phyloP scores from a whole-genome alignment of 305 asterid genomes.

The Stenogyne calaminthoides region DNA sequence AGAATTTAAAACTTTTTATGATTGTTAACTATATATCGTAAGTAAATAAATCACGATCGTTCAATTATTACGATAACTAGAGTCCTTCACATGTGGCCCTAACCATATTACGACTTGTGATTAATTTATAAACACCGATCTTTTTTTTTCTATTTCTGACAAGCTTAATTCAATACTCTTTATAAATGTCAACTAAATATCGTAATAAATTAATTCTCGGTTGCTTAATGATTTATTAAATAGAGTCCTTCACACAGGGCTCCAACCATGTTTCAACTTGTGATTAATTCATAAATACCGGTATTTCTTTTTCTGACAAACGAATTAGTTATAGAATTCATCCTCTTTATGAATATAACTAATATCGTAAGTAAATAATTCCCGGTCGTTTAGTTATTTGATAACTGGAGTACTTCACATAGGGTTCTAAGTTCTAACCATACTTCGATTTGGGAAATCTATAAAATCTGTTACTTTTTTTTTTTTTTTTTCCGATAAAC shows the following conservation, averaged over 20 bases:
- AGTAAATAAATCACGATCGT: not conserved
- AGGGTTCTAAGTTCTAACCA: not conserved
- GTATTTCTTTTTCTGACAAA: too few species aligned
- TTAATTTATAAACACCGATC: not conserved
- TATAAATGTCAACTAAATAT: not conserved
- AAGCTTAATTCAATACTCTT: too few species aligned
- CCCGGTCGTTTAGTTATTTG: not conserved
- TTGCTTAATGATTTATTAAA: not conserved
- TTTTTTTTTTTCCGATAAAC: too few species aligned
- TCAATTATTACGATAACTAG: not conserved
- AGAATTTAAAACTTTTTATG: too few species aligned
- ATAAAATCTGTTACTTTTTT: too few species aligned
- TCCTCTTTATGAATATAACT: not conserved
- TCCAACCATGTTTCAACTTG: not conserved
- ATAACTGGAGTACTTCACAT: too few species aligned
- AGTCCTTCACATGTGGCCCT: too few species aligned
- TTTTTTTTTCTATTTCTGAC: too few species aligned
- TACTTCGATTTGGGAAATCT: not conserved
- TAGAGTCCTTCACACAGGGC: too few species aligned
- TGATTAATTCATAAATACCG: not conserved
- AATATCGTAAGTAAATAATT: not conserved
- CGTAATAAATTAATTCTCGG: not conserved
- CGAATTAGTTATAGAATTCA: too few species aligned
- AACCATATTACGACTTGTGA: not conserved
- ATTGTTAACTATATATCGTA: not conserved